phyloP scores from a whole-genome alignment of 2,329 filamentous ascomycete genomes.

The Hymenoscyphus repandus region DNA sequence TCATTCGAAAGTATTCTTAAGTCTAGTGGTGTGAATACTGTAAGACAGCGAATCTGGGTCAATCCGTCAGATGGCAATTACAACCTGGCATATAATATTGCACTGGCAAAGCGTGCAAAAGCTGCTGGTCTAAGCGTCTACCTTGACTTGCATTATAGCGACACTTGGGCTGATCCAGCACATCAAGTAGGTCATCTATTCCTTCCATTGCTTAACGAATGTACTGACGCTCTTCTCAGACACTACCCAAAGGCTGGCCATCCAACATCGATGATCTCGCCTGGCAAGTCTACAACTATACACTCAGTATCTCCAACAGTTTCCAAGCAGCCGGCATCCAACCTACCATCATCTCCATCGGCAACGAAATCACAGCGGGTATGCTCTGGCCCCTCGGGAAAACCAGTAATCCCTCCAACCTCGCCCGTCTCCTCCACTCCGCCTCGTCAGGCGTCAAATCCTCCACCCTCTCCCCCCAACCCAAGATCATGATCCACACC shows the following conservation, averaged over 20 bases:
- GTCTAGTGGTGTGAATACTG: slow-evolving; percentile 59
- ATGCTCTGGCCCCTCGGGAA: slow-evolving; percentile 61
- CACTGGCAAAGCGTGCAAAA: slow-evolving; percentile 59
- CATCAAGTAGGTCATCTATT: slow-evolving; percentile 43
- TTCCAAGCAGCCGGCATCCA: slow-evolving; percentile 52
- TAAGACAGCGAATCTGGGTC: slow-evolving; percentile 69
- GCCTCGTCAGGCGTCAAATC: slow-evolving; percentile 61
- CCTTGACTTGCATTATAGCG: slow-evolving; percentile 61
- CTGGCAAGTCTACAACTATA: slow-evolving; percentile 65
- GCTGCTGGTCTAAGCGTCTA: slow-evolving; percentile 53
- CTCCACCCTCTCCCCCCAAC: slow-evolving; percentile 48
- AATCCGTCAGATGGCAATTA: slow-evolving; percentile 61
- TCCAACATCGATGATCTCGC: slow-evolving; percentile 52
- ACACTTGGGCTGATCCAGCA: slow-evolving; percentile 66
- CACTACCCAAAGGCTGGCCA: slow-evolving; percentile 59
- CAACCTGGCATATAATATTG: slow-evolving; percentile 64
- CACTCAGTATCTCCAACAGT: slow-evolving; percentile 52
- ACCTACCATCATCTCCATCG: slow-evolving; percentile 62
- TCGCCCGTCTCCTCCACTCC: slow-evolving; percentile 59
- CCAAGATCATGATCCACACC: slow-evolving; percentile 69
- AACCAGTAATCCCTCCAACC: slow-evolving; percentile 50
- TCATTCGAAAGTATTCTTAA: slow-evolving; percentile 59
- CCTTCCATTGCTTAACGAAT: neutral
- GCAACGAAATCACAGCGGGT: slow-evolving; percentile 67
- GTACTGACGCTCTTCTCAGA: slow-evolving; percentile 22